Evolutionary conservation across 352 stramenopile genomes (phyloP).

Genomic region (Elongisporangium senticosum): DNA sequence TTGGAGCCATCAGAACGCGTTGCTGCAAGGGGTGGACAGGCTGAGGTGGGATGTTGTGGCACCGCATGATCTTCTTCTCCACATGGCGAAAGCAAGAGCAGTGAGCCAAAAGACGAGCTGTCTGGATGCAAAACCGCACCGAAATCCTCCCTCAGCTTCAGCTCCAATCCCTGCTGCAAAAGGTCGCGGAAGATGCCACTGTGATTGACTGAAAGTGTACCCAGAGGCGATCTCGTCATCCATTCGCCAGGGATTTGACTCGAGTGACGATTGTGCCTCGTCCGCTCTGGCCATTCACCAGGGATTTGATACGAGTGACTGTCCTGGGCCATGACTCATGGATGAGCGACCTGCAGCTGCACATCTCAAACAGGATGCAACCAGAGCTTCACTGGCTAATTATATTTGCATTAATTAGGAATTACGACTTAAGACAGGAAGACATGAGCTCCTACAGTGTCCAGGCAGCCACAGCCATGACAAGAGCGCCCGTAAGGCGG

Average conservation of each 20-base stretch:
- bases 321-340: neutral
- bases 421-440: too few species aligned
- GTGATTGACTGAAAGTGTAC: neutral
- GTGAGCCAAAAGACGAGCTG: too few species aligned
- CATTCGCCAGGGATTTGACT: neutral
- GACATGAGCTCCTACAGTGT: neutral
- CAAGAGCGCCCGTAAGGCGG: neutral
- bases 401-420: too few species aligned
- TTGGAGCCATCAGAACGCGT: neutral
- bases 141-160: neutral
- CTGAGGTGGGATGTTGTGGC: too few species aligned
- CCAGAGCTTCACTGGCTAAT: neutral
- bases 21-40: too few species aligned
- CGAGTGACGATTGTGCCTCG: neutral
- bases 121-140: neutral
- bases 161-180: neutral
- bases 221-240: neutral
- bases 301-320: neutral
- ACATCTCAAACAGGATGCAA: neutral
- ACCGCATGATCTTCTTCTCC: too few species aligned
- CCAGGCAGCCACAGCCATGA: neutral
- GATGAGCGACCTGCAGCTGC: neutral
- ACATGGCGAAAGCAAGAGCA: too few species aligned
- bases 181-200: neutral
- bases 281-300: too few species aligned